Base-by-base conservation (phyloP, 1,139 yeast species). In the Saccharomyces hybrid region DNA sequence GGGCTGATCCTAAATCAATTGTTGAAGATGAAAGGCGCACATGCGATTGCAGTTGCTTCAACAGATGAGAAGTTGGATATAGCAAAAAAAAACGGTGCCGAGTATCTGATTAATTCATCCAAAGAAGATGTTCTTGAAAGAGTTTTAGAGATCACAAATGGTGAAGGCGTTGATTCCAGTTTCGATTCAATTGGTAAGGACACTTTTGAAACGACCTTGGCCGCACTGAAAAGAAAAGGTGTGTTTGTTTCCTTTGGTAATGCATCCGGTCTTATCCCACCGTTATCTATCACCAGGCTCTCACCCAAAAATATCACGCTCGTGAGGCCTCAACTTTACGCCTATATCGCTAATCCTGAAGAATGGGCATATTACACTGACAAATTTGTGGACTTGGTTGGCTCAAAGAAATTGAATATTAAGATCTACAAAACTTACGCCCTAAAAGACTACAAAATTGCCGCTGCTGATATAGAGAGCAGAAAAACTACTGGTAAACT, bases 181-280 rank as follows among this genome's bases (percentile, higher is more conserved):
- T 88, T 78, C 65, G 97, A 91, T 69, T 82, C 95, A 48, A 81
- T 90, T 54, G 97, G 97, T n/a, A 86, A 87, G 67, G 88, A 80
- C 62, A 81, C 96, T 4, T 86, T 80, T 65, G 85, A 86, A 49
- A 73, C 75, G 13, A 83, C 96, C 0, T 65, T 88, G 32, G 79
- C 75, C n/a, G 73, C 81, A 1, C 64, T 88, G 42, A 85, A 82
- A 13, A 77, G 84, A 64, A 86, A 83, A 67, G 97, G 97, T 26
- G 75, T 88, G 1, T 73, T 88, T 58, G 82, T 88, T 30, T 78
- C 88, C 49, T 89, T 75, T 65, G 98, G 98, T 57, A 89, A 89
- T 66, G 84, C 97, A 9, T 83, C 91, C 5, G 97, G 97, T n/a
- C 74, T 82, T 2, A 88, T 88, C 31, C 84, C 87, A 0, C 93